Evolutionary conservation across 495 filamentous ascomycete genomes (phyloP), one percentile per base, ranked within the genome.

Genomic region (Immersiella caudata): DNA sequence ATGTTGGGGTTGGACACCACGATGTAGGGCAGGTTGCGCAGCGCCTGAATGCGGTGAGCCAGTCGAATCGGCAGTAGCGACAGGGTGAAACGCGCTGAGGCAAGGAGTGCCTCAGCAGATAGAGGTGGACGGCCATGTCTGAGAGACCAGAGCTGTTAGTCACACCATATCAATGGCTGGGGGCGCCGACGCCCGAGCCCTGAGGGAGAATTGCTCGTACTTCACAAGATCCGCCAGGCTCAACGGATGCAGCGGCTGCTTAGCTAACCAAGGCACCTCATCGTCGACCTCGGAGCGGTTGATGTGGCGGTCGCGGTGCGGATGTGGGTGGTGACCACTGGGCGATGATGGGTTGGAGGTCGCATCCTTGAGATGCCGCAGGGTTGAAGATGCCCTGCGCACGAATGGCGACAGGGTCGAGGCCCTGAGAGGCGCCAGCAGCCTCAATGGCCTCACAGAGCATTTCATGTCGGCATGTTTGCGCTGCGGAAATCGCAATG

Each of bases 1-100:
- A 98, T 92, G 73, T 97, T 91, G 1, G 93, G 91, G 76, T 98
- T 98, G 0, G 94, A 93, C 20, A 99, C 95, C 55, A 99, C 94
- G 72, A 99, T 99, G 78, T 91, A 99, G 1, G 95, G 96, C 3
- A 99, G 87, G 78, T 96, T 97, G 64, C 94, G 89, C 14, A 99
- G 80, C 1, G 91, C 90, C 77, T 97, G 90, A 56, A 98, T 95
- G 46, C 95, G 92, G 73, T 95, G 93, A 2, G 95, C 96, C 18
- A 99, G 87, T n/a, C 95, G 92, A 64, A 94, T 90, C 18, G 95
- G 95, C 35, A 97, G 89, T 46, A 97, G 88, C 52, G 91, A 92
- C 59, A 97, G 90, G 35, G 95, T 95, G 82, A 97, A 97, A 78
- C 97, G 96, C 59, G 95, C 95, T 4, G 93, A 96, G 50, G 88